A percentile compares a stretch with the other conserved stretches of the same genome.
These are phyloP conservation scores for Xerocomellus chrysenteron DNA, from an alignment of 768 basidiomycete genomes.

Conservation along the genomic window DNA sequence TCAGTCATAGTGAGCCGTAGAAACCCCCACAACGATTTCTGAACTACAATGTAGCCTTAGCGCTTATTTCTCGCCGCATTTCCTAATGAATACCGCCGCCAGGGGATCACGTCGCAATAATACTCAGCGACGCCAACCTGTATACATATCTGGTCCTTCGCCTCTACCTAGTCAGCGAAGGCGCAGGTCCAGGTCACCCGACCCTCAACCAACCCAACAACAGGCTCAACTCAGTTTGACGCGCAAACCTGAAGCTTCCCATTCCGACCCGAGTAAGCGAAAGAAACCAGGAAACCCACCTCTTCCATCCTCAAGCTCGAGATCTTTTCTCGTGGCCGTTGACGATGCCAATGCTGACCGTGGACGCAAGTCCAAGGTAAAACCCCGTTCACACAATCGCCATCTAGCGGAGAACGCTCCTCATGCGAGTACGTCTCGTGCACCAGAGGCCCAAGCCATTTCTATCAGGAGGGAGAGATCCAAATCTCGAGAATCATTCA, in stretches of 20 bases:
- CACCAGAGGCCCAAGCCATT: not conserved
- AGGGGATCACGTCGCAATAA: conserved; percentile 30
- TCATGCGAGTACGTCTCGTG: conserved; percentile 10
- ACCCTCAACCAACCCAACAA: conserved; percentile 22
- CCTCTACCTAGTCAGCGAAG: conserved; percentile 24
- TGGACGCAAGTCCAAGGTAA: conserved; percentile 32
- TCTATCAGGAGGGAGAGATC: conserved; percentile 34
- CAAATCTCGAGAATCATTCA: conserved; percentile 34
- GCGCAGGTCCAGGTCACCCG: conserved; percentile 38
- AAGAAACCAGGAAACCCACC: conserved; percentile 26
- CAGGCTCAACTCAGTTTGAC: conserved; percentile 4
- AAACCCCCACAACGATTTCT: not conserved
- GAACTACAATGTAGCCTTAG: not conserved
- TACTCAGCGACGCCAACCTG: conserved; percentile 23
- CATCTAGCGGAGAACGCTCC: conserved; percentile 19
- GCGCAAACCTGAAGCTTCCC: conserved; percentile 23
- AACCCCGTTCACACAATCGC: conserved; percentile 28
- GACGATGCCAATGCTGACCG: conserved; percentile 31
- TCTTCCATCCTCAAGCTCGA: conserved; percentile 15
- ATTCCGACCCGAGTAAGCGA: conserved; percentile 28
- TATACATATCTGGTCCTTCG: conserved; percentile 15
- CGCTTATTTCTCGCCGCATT: not conserved
- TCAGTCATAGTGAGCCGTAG: not conserved
- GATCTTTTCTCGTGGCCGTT: conserved; percentile 28
- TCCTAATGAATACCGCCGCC: conserved; percentile 23